Percentiles rank a stretch among this genome's conserved stretches.
Evolutionary conservation across 108 stramenopile genomes (phyloP).

Genomic region (Discostella stelligeroides): DNA sequence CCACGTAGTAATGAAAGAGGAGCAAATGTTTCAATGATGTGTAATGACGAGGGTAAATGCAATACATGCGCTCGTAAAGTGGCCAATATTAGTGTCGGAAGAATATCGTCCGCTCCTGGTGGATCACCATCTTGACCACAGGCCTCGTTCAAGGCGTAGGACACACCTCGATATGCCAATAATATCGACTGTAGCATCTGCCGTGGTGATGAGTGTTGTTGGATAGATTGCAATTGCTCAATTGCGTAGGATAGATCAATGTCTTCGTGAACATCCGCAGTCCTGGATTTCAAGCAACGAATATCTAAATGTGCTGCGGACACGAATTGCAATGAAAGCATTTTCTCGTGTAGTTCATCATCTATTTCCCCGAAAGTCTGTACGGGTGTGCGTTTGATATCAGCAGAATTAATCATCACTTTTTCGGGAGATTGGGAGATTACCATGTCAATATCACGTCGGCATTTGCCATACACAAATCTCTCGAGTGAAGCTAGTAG

Average conservation of each 20-base stretch:
- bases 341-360: conserved; percentile 37
- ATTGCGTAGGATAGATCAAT: conserved; percentile 61
- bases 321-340: conserved; percentile 65
- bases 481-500: conserved; percentile 35
- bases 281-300: conserved; percentile 50
- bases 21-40: conserved; percentile 72
- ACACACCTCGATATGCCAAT: conserved; percentile 64
- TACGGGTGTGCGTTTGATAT: not conserved
- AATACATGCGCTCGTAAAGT: conserved; percentile 61
- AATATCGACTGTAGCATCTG: conserved; percentile 72
- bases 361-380: conserved; percentile 29
- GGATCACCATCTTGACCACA: conserved; percentile 36
- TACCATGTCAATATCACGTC: conserved; percentile 32
- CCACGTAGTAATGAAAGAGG: conserved; percentile 49
- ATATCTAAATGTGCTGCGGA: conserved; percentile 80
- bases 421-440: not conserved
- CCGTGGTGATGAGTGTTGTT: conserved; percentile 67
- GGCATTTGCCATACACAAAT: conserved; percentile 48
- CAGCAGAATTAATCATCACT: conserved; percentile 14
- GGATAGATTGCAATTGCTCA: conserved; percentile 52
- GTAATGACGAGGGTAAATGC: conserved; percentile 50
- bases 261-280: not conserved
- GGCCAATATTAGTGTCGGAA: conserved; percentile 80
- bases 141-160: conserved; percentile 59
- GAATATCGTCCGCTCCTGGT: conserved; percentile 81